Evolutionary conservation across 352 stramenopile species (phyloP), one percentile per base, ranked within the genome.

Genomic region (Detonula confervacea): DNA sequence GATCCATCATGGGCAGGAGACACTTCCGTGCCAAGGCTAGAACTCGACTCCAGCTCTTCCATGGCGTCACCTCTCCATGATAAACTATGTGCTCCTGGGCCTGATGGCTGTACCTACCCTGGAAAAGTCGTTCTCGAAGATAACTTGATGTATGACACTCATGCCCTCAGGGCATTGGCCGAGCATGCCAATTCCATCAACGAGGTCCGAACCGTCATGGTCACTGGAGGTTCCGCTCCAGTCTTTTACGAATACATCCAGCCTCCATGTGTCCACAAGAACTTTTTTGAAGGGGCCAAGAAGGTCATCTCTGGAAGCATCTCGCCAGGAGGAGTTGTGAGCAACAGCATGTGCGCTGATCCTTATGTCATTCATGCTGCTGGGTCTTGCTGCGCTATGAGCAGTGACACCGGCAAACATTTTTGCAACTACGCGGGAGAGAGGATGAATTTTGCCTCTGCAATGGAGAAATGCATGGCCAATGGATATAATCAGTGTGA

Each of bases 241-340:
- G 49, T 88, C 20, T 84, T 60, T 39, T 89, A 85, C 37, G 82
- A 89, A 55, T 89, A 87, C 30, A 71, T 87, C 35, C 63, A 66
- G 14, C 78, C 52, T 22, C 64, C 74, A 14, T 89, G 82, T 46
- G 82, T 89, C 2, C n/a, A 84, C 29, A 22, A 67, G 30, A 39
- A 55, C 20, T 73, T 54, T 65, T 56, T 56, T 22, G 27, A 60
- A 33, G 59, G 47, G 6, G 68, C 20, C 3, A 70, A 59, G 59
- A 77, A 68, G 33, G 46, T 71, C 7, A 71, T 68, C 20, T 22
- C 9, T 16, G 69, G 69, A 4, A 24, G 59, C n/a, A 59, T 77
- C 25, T n/a, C 14, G 20, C 4, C 7, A 11, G 46, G 35, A 60
- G 51, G 20, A 25, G 65, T 73, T 37, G 27, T 47, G 7, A 59